These are phyloP conservation scores for Eucalyptus camaldulensis DNA, from an alignment of 345 rosid species.

Conservation along the genomic window DNA sequence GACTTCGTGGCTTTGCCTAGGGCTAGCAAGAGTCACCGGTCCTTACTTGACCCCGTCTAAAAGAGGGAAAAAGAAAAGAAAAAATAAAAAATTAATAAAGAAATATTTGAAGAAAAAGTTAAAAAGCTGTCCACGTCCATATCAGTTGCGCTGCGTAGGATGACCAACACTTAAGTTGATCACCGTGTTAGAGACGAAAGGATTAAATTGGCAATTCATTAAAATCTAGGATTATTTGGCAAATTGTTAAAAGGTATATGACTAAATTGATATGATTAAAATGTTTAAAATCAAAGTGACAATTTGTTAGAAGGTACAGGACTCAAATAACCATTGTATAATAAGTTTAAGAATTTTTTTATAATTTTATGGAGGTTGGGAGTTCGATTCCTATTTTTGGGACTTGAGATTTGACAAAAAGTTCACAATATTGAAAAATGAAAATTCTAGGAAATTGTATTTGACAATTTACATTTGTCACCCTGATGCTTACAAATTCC, in stretches of 20 bases:
- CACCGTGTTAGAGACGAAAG: accelerated
- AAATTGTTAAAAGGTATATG: no score
- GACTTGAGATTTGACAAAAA: neutral
- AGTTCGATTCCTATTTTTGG: neutral
- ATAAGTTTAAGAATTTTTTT: no score
- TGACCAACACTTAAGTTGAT: neutral
- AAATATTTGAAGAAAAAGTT: no score
- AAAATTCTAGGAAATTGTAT: neutral
- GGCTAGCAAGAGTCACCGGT: accelerated
- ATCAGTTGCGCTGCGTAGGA: accelerated
- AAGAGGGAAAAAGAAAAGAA: neutral
- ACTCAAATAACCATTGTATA: no score
- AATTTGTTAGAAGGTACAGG: neutral
- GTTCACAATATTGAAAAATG: neutral
- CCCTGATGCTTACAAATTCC: neutral
- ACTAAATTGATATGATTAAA: neutral
- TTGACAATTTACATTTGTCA: neutral
- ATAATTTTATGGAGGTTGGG: neutral
- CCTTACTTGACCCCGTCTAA: neutral
- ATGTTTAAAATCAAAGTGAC: no score
- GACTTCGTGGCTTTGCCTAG: neutral
- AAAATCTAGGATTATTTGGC: neutral
- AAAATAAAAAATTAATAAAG: no score
- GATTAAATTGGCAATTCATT: no score
- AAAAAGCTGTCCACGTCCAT: no score